A percentile compares a stretch with the other conserved stretches of the same genome.
phyloP scores from a whole-genome alignment of 768 basidiomycete genomes.

The Fistulinella prunicolor region DNA sequence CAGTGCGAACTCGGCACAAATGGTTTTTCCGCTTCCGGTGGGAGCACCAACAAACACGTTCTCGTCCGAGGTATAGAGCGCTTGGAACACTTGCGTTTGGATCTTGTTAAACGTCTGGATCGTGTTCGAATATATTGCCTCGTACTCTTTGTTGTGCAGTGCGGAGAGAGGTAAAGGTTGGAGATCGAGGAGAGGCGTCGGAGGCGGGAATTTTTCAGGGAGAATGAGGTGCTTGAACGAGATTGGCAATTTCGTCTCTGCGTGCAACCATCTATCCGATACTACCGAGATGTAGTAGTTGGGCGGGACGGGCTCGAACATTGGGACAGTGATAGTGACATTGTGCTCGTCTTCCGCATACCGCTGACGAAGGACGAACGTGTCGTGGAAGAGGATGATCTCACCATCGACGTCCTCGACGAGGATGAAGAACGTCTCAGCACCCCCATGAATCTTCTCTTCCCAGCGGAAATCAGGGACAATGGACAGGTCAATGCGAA shows the following conservation, averaged over 20 bases:
- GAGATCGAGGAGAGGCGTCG: conserved; percentile 90
- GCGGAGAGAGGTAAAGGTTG: conserved; percentile 88
- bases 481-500: conserved; percentile 91
- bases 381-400: conserved; percentile 91
- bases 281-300: conserved; percentile 97
- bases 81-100: conserved; percentile 98
- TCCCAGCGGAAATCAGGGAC: conserved; percentile 99
- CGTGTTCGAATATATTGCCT: conserved; percentile 76
- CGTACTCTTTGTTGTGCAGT: conserved; percentile 90
- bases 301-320: conserved; percentile 96
- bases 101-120: conserved; percentile 96
- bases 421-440: conserved; percentile 89
- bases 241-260: conserved; percentile 91
- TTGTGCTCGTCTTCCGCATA: conserved; percentile 94
- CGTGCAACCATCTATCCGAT: conserved; percentile 94
- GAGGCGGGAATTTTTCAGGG: conserved; percentile 93
- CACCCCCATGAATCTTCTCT: conserved; percentile 83
- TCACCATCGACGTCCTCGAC: conserved; percentile 99
- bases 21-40: conserved; percentile 95
- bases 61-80: conserved; percentile 93
- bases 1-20: conserved; percentile 95
- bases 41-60: conserved; percentile 97
- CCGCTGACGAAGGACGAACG: conserved; percentile 86
- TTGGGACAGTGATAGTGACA: conserved; percentile 91
- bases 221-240: conserved; percentile 98